These are phyloP conservation scores for Linnemannia zychae DNA, from an alignment of 192 early-diverging fungal species.

Conservation along the genomic window DNA sequence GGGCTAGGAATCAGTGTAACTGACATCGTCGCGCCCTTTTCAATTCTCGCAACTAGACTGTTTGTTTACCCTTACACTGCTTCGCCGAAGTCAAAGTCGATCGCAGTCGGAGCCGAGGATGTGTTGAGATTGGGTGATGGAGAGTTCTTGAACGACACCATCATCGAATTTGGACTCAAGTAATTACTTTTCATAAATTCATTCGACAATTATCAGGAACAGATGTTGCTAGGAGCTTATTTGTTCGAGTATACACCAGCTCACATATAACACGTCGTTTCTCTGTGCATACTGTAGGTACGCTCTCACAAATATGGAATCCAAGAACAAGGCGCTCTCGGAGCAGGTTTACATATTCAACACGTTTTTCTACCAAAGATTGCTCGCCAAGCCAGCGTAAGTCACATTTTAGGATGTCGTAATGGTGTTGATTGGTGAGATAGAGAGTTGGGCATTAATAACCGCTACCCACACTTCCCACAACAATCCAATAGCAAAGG, in stretches of 20 bases:
- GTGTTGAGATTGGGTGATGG: constrained; percentile 71
- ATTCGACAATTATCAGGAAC: not conserved
- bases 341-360: constrained; percentile 84
- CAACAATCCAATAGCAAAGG: constrained; percentile 29
- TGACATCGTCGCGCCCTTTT: not conserved
- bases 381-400: constrained; percentile 62
- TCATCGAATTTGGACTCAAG: constrained; percentile 90
- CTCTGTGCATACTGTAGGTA: constrained; percentile 24
- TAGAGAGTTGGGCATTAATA: not conserved
- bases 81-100: constrained; percentile 50
- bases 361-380: constrained; percentile 85
- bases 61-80: constrained; percentile 40
- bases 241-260: not conserved
- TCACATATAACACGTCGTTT: not conserved
- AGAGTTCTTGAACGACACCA: constrained; percentile 91
- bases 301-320: constrained; percentile 40
- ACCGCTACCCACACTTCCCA: not conserved
- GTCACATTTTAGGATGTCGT: not conserved
- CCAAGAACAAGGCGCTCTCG: constrained; percentile 57
- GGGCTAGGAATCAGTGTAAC: not conserved
- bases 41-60: constrained; percentile 11
- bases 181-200: constrained; percentile 24
- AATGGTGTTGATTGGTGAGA: not conserved
- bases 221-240: not conserved
- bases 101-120: constrained; percentile 77